Base-by-base conservation (phyloP, 1,284 basidiomycete species). In the Ustilago shanxiensis region DNA sequence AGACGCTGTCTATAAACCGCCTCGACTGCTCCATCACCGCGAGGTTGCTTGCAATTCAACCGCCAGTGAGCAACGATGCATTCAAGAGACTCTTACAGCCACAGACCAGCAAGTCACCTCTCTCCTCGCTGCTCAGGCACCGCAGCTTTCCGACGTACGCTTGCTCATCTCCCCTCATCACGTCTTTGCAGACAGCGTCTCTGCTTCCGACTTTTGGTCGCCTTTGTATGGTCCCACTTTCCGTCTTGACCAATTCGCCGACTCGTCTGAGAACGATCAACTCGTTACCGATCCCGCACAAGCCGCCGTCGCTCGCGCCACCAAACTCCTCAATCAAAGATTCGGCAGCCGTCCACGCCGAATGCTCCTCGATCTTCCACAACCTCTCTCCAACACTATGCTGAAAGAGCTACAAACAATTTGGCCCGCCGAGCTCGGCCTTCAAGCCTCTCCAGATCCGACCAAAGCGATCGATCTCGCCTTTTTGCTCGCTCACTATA, bases 151-250 rank as follows among this genome's bases (percentile, higher is more conserved):
- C 18, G 51, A 66, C n/a, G 35, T 59, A 4, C 58, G 66, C 14
- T 24, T 74, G 20, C 16, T 68, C 59, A n/a, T 69, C 31, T 29
- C 28, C 16, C 60, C 72, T 3, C 62, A 74, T 59, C 62, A 68
- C 39, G 60, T 68, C 45, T 62, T 74, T 49, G 57, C 53, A 3
- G 22, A 20, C 16, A 24, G 47, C 11, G 54, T 74, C 22, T 74
- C 72, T 5, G 41, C 72, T 2, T 62, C 59, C 28, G 72, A 74
- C 59, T 74, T 74, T 33, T 74, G 66, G 66, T 62, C 61, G 22
- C 66, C 66, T 8, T 20, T 74, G 13, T 66, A 69, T 26, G 72
- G 72, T 8, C 50, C 66, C 18, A 18, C 44, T 1, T 69, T 59
- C 26, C 72, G 72, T n/a, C 8, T 69, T 22, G n/a, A 16, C 13